These are phyloP conservation scores for Cercospora sp. DNA, from an alignment of 2,329 filamentous ascomycete genomes.

Conservation along the genomic window DNA sequence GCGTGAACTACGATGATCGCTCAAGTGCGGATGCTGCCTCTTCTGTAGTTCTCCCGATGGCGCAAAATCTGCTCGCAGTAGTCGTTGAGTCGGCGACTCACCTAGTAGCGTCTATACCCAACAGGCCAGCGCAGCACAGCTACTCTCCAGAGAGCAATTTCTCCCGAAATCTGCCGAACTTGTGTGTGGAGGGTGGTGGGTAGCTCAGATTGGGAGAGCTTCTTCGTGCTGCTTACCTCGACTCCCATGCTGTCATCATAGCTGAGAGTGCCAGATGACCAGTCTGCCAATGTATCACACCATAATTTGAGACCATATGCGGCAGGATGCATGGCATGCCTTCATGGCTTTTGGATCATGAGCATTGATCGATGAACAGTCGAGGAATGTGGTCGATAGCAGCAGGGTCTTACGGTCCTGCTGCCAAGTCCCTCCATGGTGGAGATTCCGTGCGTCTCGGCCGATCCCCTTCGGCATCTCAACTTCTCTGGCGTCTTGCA, in stretches of 20 bases:
- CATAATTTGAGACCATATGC: background rate
- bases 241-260: background rate
- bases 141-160: background rate
- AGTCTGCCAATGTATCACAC: background rate
- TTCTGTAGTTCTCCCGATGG: background rate
- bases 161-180: slow-evolving; percentile 1
- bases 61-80: background rate
- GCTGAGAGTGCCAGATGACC: background rate
- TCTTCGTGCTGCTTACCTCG: background rate
- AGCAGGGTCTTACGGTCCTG: background rate
- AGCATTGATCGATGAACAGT: background rate
- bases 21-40: background rate
- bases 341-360: background rate
- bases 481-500: background rate
- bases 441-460: background rate
- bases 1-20: background rate
- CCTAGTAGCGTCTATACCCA: slow-evolving; percentile 2
- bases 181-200: background rate
- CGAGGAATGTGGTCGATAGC: background rate
- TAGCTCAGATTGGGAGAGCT: background rate
- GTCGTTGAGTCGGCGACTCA: slow-evolving; percentile 2
- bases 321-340: background rate
- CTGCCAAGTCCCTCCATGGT: background rate
- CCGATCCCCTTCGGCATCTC: background rate
- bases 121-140: background rate